Conservation (phyloP, 2,329 filamentous ascomycete genomes). For the Trichoderma endophyticum region DNA sequence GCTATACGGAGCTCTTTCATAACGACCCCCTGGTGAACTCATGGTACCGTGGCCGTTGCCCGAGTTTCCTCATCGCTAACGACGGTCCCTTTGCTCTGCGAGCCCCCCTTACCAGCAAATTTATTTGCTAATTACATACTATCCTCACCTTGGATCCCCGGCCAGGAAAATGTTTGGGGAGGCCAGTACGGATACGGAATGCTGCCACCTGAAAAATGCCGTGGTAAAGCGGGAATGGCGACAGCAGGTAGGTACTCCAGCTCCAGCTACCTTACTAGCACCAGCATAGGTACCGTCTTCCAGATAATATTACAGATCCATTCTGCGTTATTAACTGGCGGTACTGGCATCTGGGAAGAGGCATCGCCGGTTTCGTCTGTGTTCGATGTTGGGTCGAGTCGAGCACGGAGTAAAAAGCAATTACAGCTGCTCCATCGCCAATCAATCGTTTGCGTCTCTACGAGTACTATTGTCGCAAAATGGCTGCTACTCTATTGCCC, state of each 20-base stretch:
- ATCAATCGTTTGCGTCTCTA: neutral
- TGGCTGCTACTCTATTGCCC: neutral
- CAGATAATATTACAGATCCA: slow-evolving; percentile 7
- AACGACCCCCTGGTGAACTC: neutral
- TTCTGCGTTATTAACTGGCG: slow-evolving; percentile 16
- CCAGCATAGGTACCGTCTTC: neutral
- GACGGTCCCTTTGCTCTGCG: neutral
- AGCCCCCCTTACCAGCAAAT: slow-evolving; percentile 2
- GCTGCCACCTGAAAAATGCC: neutral
- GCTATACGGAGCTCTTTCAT: slow-evolving; percentile 14
- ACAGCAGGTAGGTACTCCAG: neutral
- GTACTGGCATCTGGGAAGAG: neutral
- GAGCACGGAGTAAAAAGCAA: neutral
- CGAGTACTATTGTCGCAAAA: neutral
- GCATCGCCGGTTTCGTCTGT: slow-evolving; percentile 1
- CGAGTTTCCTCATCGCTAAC: slow-evolving; percentile 11
- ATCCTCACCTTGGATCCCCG: neutral
- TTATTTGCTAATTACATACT: neutral
- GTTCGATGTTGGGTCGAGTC: neutral
- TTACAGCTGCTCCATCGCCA: neutral
- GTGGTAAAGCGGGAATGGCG: neutral
- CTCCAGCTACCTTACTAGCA: neutral
- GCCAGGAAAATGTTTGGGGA: neutral
- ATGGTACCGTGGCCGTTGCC: neutral
- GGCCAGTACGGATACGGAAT: neutral